Percentiles rank a stretch among this genome's conserved stretches.
phyloP scores from a whole-genome alignment of 163 green algal genomes.

The Scenedesmus sp. region DNA sequence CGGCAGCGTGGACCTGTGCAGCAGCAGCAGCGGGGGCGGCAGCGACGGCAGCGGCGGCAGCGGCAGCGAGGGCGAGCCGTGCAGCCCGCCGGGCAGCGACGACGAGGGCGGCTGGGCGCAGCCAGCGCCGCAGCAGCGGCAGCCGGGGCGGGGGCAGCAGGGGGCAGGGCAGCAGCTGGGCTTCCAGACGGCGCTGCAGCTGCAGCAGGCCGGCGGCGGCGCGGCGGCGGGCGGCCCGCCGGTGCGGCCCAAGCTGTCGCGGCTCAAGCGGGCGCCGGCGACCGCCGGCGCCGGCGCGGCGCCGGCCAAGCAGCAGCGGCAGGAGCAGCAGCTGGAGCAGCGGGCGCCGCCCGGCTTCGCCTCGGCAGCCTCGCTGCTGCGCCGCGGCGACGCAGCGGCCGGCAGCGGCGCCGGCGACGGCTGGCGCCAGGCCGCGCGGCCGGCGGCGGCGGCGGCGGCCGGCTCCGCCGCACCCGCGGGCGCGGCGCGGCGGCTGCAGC shows the following conservation, averaged over 20 bases:
- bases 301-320: neutral
- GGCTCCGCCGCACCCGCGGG: constrained; percentile 1
- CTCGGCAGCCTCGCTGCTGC: no score
- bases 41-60: neutral
- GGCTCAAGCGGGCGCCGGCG: constrained; percentile 3
- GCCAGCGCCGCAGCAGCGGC: neutral
- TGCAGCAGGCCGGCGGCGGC: neutral
- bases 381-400: no score
- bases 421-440: no score
- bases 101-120: neutral
- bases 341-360: no score
- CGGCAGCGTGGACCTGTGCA: neutral
- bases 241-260: neutral
- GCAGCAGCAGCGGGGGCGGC: neutral
- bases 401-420: no score
- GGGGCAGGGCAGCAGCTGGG: neutral
- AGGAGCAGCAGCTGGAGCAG: neutral
- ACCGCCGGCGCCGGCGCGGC: neutral
- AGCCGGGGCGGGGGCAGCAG: constrained; percentile 1
- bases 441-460: neutral
- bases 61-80: neutral
- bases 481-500: neutral
- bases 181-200: neutral
- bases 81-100: neutral
- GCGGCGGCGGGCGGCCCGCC: neutral